Percentiles rank a stretch among this genome's conserved stretches.
These are phyloP conservation scores for Quercus phellos DNA, from an alignment of 331 rosid species.

Conservation along the genomic window DNA sequence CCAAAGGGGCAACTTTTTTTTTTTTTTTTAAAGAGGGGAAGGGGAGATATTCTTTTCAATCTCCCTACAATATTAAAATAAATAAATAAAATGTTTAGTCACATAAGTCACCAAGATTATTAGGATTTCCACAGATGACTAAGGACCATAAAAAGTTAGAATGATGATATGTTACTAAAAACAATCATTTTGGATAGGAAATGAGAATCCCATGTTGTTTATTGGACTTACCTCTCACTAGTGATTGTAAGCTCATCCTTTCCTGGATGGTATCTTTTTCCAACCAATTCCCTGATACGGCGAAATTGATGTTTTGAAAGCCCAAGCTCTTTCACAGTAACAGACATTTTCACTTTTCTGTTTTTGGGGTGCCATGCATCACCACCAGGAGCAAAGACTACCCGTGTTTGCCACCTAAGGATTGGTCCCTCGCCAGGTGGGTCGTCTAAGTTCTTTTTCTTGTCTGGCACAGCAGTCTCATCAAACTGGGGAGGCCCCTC, in stretches of 20 bases:
- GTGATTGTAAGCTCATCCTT: constrained; percentile 86
- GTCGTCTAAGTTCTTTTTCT: constrained; percentile 61
- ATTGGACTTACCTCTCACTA: constrained; percentile 67
- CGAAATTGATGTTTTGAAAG: constrained; percentile 80
- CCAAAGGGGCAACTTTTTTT: too few relatives aligned
- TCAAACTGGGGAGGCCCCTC: constrained; percentile 49
- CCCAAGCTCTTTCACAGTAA: constrained; percentile 89
- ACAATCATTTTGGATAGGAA: constrained; percentile 3
- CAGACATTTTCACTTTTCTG: constrained; percentile 85
- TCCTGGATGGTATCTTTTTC: constrained; percentile 92
- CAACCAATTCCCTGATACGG: constrained; percentile 79
- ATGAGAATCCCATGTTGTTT: neutral
- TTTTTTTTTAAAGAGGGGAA: too few relatives aligned
- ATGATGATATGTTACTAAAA: constrained; percentile 3
- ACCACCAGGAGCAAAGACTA: constrained; percentile 91
- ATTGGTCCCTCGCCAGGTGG: constrained; percentile 97
- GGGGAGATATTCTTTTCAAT: too few relatives aligned
- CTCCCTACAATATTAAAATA: too few relatives aligned
- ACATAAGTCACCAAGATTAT: neutral
- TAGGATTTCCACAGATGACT: neutral
- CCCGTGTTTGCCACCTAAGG: constrained; percentile 80
- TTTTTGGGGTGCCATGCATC: constrained; percentile 99
- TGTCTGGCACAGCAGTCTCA: constrained; percentile 40
- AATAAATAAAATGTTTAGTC: neutral
- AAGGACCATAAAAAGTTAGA: neutral